Conservation (phyloP, 2,329 filamentous ascomycete genomes). For the Hypoxylon sp. region DNA sequence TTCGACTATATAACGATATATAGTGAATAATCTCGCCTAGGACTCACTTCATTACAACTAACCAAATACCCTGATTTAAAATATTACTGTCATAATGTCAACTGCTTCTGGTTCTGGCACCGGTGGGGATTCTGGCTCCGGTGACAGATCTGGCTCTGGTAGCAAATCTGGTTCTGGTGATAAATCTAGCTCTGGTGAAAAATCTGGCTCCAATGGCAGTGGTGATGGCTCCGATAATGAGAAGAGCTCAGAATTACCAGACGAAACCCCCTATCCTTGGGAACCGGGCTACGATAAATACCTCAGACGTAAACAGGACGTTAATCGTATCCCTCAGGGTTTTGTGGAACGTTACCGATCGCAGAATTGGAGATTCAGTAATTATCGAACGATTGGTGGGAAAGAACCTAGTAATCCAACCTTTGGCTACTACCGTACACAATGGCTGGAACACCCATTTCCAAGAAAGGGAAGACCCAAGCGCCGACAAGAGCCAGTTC, state of each 20-base stretch:
- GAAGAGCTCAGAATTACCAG: no score
- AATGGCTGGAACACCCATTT: conserved; percentile 17
- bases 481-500: no score
- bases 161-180: no score
- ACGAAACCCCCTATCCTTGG: no score
- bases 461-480: background rate
- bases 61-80: background rate
- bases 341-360: conserved; percentile 21
- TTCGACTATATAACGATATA: background rate
- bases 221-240: no score
- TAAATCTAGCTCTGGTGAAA: no score
- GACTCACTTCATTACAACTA: background rate
- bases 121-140: no score
- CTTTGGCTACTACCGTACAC: background rate
- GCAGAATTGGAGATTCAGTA: conserved; percentile 21
- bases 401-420: background rate
- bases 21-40: background rate
- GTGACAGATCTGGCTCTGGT: no score
- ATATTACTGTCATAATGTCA: background rate
- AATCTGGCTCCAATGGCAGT: no score
- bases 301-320: no score
- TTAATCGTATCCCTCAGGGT: background rate
- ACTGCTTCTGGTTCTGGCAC: background rate
- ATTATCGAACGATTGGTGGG: conserved; percentile 3
- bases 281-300: no score